These are phyloP conservation scores for Trichophyton schoenleinii DNA, from an alignment of 2,329 filamentous ascomycete species.

Conservation along the genomic window DNA sequence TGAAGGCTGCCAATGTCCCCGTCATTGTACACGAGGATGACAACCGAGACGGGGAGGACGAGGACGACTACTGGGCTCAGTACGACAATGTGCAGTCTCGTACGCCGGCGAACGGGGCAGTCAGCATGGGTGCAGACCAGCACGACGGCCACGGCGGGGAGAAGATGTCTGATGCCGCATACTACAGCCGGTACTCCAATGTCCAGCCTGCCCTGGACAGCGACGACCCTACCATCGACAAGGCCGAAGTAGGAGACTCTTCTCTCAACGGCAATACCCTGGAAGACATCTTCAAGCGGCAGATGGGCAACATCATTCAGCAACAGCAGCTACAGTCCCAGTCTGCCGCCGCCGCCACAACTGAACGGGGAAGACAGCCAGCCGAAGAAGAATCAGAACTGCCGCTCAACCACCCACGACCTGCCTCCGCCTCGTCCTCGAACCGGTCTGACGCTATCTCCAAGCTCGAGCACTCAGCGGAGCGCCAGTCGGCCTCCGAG, in stretches of 20 bases:
- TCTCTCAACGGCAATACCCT: constrained; percentile 44
- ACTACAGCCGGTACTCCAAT: constrained; percentile 49
- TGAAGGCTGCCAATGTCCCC: neutral
- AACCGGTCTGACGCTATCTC: constrained; percentile 40
- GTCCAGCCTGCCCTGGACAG: constrained; percentile 53
- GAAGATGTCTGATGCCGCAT: constrained; percentile 42
- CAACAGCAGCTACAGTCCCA: constrained; percentile 10
- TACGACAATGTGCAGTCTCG: constrained; percentile 46
- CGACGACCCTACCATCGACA: constrained; percentile 48
- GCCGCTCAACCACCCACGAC: constrained; percentile 31
- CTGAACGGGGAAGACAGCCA: neutral
- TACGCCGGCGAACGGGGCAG: constrained; percentile 34
- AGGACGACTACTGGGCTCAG: constrained; percentile 53
- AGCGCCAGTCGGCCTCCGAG: constrained; percentile 42
- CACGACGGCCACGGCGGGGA: constrained; percentile 17
- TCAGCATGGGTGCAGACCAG: neutral
- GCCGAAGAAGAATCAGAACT: neutral
- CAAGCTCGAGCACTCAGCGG: constrained; percentile 42
- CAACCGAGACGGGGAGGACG: constrained; percentile 42
- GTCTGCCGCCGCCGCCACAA: neutral
- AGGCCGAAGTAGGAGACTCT: constrained; percentile 36
- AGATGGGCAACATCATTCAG: constrained; percentile 21
- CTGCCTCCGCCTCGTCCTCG: constrained; percentile 28
- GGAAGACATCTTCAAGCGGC: constrained; percentile 27
- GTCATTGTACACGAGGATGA: constrained; percentile 14